Base-by-base conservation (phyloP, 2,329 filamentous ascomycete species). In the Alternaria consortialis region DNA sequence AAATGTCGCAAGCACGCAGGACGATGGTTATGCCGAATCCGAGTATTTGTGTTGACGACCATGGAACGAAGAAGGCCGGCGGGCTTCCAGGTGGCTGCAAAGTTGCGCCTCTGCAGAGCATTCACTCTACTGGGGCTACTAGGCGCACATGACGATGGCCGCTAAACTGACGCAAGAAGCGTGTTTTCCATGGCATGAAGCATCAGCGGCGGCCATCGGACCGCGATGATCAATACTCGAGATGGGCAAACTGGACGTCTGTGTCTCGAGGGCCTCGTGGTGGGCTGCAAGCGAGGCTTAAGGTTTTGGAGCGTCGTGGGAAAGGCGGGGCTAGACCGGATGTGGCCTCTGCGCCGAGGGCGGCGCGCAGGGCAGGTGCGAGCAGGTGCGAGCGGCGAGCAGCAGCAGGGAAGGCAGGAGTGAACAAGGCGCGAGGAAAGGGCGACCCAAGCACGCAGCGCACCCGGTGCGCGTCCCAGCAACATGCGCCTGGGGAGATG, bases 231-330 rank as follows among this genome's bases (percentile, higher is more conserved):
- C 61, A n/a, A 48, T 52, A 62, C 62, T 63, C 37, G 53, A 54
- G 58, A 47, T 55, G 56, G 64, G 64, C 64, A 66, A 64, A 64
- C 62, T 60, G 58, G 32, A 32, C 32, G 62, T 66, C 64, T 66
- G 64, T 64, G 62, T 62, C 53, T 52, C 50, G 40, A 47, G 53
- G 47, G 58, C 56, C 62, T 58, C 59, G 64, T 60, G 64, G 62
- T 52, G 56, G 53, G 53, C 36, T 62, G 56, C 64, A 64, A 64
- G 64, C 64, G 62, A 66, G 61, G 52, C 17, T 17, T 36, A 59
- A 56, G 56, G 48, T 54, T 60, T 53, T 56, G 17, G 52, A 31
- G 53, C 34, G 54, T 34, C 40, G 39, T 47, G 47, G 23, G 37
- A 39, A 29, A 43, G 17, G 48, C 31, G 12, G 58, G 37, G 50